These are phyloP conservation scores for Auriscalpium microsporum DNA, from an alignment of 768 basidiomycete species.

Conservation along the genomic window DNA sequence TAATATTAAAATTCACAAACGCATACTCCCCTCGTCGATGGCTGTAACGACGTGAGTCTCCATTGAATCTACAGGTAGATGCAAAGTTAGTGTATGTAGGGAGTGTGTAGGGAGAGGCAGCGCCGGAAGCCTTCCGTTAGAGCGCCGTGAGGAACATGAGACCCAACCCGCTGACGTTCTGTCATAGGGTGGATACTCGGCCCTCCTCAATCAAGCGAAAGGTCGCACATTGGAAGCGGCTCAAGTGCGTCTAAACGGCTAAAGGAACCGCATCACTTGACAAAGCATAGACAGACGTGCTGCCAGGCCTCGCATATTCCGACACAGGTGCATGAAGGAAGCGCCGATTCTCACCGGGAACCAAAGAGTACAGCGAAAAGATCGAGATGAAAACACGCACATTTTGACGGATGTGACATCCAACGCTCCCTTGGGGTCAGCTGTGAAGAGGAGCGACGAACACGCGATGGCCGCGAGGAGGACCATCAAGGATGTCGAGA, in stretches of 20 bases:
- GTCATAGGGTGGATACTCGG: too few relatives aligned
- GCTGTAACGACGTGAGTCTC: slow-evolving; percentile 36
- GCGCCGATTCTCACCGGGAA: too few relatives aligned
- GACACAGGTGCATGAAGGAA: too few relatives aligned
- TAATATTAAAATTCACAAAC: slow-evolving; percentile 74
- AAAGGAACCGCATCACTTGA: too few relatives aligned
- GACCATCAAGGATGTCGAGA: slow-evolving; percentile 69
- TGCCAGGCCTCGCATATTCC: too few relatives aligned
- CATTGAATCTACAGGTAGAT: slow-evolving; percentile 9
- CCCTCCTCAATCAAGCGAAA: too few relatives aligned
- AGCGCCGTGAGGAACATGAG: neutral
- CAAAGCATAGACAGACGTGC: too few relatives aligned
- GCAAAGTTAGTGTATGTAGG: neutral
- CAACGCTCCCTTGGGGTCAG: slow-evolving; percentile 49
- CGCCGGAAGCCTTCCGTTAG: neutral
- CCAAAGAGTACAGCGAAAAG: too few relatives aligned
- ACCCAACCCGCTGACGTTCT: too few relatives aligned
- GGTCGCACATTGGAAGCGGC: too few relatives aligned
- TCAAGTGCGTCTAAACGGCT: too few relatives aligned
- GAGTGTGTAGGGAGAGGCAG: neutral
- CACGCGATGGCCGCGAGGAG: slow-evolving; percentile 64
- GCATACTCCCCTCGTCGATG: slow-evolving; percentile 66
- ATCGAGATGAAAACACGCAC: slow-evolving; percentile 35
- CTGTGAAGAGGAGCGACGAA: slow-evolving; percentile 59
- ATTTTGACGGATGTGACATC: slow-evolving; percentile 65